Base-by-base conservation (phyloP, 768 basidiomycete species). In the Hygrocybe punicea region DNA sequence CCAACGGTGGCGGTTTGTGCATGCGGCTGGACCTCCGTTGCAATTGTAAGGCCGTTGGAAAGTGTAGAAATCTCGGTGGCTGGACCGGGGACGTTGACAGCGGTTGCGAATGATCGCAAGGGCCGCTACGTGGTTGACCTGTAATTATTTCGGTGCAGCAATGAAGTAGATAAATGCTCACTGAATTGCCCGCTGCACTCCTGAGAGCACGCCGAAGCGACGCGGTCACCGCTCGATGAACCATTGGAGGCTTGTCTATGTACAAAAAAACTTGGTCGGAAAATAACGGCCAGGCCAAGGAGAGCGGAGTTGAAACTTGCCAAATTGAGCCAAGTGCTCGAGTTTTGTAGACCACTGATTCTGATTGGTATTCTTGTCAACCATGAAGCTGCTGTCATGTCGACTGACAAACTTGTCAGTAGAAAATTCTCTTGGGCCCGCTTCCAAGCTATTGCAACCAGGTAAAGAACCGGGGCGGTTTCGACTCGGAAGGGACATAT, bases 1-100 rank as follows among this genome's bases (percentile, higher is more conserved):
- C 97, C 97, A 35, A 98, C 93, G n/a, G 96, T 99, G 6, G 95
- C 94, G 0, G 97, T 98, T 75, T 95, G 90, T 4, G 93, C 88
- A 70, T 91, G 87, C 4, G 91, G 82, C 59, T 93, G 90, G 7
- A 89, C 76, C 73, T 96, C 93, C 2, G 94, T 96, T 49, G 95
- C 95, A 62, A 99, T 87, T 11, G 93, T 96, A 57, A 99, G 79
- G 59, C 97, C 97, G 78, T 97, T 98, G 13, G 91, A 79, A 54
- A 99, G 87, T 5, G 93, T 96, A 24, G 94, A 88, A 58, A 93
- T 85, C 74, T 98, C 86, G 45, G 94, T 97, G 61, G 87, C 78
- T 53, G 96, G 96, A 51, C 81, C 76, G 44, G 79, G 75, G 59
- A 80, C 66, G 72, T 82, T 84, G 63, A 80, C 82, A 58, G 84